These are phyloP conservation scores for Musa schizocarpa DNA, from an alignment of 176 grass and related monocot species.

Conservation along the genomic window DNA sequence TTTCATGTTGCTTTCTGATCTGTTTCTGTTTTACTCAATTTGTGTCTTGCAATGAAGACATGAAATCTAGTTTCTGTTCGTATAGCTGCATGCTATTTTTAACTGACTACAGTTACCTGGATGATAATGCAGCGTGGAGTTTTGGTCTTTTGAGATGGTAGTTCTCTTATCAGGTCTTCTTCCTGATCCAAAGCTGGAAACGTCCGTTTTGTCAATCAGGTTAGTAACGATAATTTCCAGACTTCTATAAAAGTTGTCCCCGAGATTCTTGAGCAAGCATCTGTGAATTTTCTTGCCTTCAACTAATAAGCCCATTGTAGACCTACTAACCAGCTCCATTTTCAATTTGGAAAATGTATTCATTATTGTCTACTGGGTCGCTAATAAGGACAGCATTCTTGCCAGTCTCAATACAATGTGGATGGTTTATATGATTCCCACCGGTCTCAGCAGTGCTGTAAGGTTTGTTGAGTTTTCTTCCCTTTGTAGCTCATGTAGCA, in stretches of 20 bases:
- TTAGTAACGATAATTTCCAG: slow-evolving; percentile 18
- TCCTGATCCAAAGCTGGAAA: slow-evolving; percentile 80
- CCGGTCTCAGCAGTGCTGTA: slow-evolving; percentile 71
- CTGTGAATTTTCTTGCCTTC: slow-evolving; percentile 1
- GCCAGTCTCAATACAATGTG: slow-evolving; percentile 88
- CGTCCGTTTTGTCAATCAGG: slow-evolving; percentile 90
- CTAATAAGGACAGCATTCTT: slow-evolving; percentile 13
- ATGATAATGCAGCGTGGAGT: slow-evolving; percentile 61
- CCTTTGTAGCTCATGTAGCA: background rate
- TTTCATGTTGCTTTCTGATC: too few relatives aligned
- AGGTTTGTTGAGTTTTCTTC: slow-evolving; percentile 34
- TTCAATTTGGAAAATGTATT: background rate
- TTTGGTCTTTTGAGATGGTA: slow-evolving; percentile 97
- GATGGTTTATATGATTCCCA: slow-evolving; percentile 97
- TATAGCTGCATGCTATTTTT: background rate
- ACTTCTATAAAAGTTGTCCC: background rate
- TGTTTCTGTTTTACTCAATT: too few relatives aligned
- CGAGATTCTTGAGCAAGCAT: background rate
- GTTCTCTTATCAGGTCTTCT: slow-evolving; percentile 88
- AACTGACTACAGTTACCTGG: slow-evolving; percentile 1
- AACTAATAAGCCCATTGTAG: background rate
- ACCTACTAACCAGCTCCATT: background rate
- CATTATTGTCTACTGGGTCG: background rate
- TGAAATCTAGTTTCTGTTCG: background rate
- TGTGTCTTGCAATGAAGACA: background rate